Percentiles rank a stretch among this genome's conserved stretches.
Conservation (phyloP, 73 alveolate species). For the Tetrahymena borealis region DNA sequence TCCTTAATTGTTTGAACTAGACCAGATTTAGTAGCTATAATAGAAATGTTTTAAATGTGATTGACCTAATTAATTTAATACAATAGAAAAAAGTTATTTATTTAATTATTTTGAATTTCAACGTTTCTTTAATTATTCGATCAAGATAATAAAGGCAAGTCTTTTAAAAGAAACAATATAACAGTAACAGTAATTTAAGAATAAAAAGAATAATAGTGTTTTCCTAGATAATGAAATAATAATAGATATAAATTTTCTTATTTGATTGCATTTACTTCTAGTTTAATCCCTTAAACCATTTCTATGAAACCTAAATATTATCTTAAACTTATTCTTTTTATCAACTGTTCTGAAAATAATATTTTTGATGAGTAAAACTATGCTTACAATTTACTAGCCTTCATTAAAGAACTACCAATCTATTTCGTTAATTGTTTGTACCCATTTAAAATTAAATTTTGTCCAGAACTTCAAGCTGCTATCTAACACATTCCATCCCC, state of each 20-base stretch:
- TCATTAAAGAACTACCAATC: constrained; percentile 27
- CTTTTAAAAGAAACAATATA: no score
- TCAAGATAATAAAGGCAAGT: no score
- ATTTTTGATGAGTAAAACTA: background rate
- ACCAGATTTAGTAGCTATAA: constrained; percentile 20
- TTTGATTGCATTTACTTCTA: no score
- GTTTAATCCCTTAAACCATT: no score
- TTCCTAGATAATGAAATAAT: no score
- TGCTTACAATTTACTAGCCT: constrained; percentile 19
- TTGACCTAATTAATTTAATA: background rate
- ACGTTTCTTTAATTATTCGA: no score
- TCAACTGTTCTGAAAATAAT: background rate
- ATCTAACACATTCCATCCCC: constrained; percentile 43
- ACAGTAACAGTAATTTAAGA: no score
- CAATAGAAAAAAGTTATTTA: no score
- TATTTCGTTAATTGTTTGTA: constrained; percentile 33
- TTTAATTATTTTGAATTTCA: no score
- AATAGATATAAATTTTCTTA: no score
- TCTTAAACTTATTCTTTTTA: background rate
- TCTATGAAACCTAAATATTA: no score
- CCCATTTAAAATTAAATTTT: constrained; percentile 40
- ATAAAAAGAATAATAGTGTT: no score
- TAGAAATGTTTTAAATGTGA: constrained; percentile 29
- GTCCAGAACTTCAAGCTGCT: constrained; percentile 26
- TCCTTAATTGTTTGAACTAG: constrained; percentile 34